Percentiles rank a stretch among this genome's conserved stretches.
Evolutionary conservation across 352 stramenopile genomes (phyloP).

Genomic region (Blastocystis sp.): DNA sequence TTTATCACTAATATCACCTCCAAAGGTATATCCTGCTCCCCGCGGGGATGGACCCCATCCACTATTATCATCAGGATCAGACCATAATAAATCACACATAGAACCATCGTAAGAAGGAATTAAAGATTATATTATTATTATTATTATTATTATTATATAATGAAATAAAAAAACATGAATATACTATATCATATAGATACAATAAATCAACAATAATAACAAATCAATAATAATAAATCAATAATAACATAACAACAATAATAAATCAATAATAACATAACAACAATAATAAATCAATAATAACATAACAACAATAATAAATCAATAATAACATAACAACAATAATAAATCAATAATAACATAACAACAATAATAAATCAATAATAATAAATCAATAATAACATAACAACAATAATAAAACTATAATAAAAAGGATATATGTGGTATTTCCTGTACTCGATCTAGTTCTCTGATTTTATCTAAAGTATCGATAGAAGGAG

Average conservation of each 20-base stretch:
- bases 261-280: too few species aligned
- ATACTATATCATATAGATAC: not conserved
- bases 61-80: constrained; percentile 72
- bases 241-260: too few species aligned
- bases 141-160: not conserved
- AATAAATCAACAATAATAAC: not conserved
- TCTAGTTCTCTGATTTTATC: constrained; percentile 77
- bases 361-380: too few species aligned
- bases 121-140: constrained; percentile 44
- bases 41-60: constrained; percentile 80
- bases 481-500: constrained; percentile 63
- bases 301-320: too few species aligned
- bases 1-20: constrained; percentile 65
- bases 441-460: constrained; percentile 67
- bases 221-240: constrained; percentile 13
- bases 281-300: too few species aligned
- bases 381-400: too few species aligned
- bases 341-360: too few species aligned
- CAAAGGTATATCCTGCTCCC: constrained; percentile 71
- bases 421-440: constrained; percentile 2
- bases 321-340: too few species aligned
- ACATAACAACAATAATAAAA: too few species aligned
- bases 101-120: constrained; percentile 69
- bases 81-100: constrained; percentile 93
- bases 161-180: constrained; percentile 1